Percentiles rank a stretch among this genome's conserved stretches.
Conservation (phyloP, 331 rosid species). For the Pyrus hybrid region DNA sequence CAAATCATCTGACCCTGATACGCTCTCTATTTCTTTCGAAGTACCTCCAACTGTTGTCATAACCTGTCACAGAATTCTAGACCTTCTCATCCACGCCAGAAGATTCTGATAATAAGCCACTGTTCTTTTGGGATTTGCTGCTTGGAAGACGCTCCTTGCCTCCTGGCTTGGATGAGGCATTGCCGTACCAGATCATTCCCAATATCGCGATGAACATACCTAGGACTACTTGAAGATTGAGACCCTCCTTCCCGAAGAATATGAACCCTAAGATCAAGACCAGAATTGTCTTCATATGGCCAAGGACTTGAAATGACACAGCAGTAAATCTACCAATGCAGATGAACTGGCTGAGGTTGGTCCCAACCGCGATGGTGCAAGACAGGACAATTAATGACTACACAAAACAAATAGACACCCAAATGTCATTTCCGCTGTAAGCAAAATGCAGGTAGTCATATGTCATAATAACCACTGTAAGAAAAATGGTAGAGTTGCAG, state of each 20-base stretch:
- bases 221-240: constrained; percentile 63
- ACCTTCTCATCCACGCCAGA: constrained; percentile 52
- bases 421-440: constrained; percentile 5
- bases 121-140: constrained; percentile 52
- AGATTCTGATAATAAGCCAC: constrained; percentile 36
- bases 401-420: constrained; percentile 20
- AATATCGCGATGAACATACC: constrained; percentile 79
- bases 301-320: constrained; percentile 91
- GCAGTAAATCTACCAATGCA: constrained; percentile 97
- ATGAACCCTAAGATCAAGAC: constrained; percentile 81
- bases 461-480: neutral
- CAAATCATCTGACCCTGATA: constrained; percentile 30
- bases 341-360: constrained; percentile 97
- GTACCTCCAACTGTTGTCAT: constrained; percentile 1
- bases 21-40: constrained; percentile 21
- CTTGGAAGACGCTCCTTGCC: constrained; percentile 78
- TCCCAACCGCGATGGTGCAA: constrained; percentile 87
- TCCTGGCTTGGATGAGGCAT: constrained; percentile 93
- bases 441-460: neutral
- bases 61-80: constrained; percentile 28
- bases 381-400: constrained; percentile 76
- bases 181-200: constrained; percentile 98
- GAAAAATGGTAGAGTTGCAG: neutral
- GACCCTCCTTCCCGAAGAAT: constrained; percentile 94
- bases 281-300: constrained; percentile 96